phyloP scores from a whole-genome alignment of 805 yeast species.

The Candida parachauliodes region DNA sequence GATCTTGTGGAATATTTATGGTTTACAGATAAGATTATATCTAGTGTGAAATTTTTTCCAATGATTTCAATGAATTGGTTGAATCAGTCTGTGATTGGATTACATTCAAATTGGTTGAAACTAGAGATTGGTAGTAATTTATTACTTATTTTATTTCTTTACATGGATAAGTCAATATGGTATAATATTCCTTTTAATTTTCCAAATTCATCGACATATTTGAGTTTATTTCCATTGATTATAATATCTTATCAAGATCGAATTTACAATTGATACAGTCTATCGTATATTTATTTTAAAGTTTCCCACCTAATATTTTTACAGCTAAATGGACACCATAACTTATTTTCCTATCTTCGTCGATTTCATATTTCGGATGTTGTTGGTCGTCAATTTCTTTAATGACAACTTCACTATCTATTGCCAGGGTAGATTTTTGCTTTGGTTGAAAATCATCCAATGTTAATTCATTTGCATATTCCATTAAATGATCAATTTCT shows the following conservation, averaged over 20 bases:
- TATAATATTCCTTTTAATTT: conserved; percentile 19
- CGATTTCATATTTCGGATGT: conserved; percentile 29
- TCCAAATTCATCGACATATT: conserved; percentile 12
- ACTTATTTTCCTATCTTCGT: conserved; percentile 58
- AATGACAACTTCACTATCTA: conserved; percentile 13
- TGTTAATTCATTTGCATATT: conserved; percentile 48
- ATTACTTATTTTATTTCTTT: neutral
- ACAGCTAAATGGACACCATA: conserved; percentile 65
- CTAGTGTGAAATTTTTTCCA: conserved; percentile 31
- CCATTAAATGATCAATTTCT: conserved; percentile 62
- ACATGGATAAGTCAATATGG: conserved; percentile 12
- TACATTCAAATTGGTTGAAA: conserved; percentile 10
- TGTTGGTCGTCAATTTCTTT: conserved; percentile 10
- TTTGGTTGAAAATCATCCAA: conserved; percentile 56
- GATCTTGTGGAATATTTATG: conserved; percentile 43
- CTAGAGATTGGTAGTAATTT: neutral
- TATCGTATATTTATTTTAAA: conserved; percentile 17
- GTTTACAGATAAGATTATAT: conserved; percentile 26
- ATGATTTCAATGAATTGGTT: conserved; percentile 40
- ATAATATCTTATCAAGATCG: neutral
- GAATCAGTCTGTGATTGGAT: conserved; percentile 23
- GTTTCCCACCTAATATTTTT: conserved; percentile 54
- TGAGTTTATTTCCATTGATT: neutral
- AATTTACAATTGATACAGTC: neutral
- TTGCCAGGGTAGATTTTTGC: conserved; percentile 7